A percentile compares a stretch with the other conserved stretches of the same genome.
Conservation (phyloP, 2,329 filamentous ascomycete species). For the Penicillium brasilianum region DNA sequence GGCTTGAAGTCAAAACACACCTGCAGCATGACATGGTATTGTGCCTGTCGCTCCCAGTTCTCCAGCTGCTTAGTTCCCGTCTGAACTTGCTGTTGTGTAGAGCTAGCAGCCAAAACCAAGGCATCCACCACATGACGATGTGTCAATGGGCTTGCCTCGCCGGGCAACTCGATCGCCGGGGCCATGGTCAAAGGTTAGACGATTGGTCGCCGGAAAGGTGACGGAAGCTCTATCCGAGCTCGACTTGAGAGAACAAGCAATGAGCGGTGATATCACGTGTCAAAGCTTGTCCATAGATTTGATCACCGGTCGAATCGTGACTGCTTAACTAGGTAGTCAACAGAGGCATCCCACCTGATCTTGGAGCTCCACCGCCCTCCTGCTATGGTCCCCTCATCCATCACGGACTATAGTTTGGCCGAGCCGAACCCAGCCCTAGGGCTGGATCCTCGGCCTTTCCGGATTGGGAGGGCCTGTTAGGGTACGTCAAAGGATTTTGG, state of each 20-base stretch:
- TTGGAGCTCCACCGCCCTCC: constrained; percentile 13
- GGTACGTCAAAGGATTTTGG: constrained; percentile 25
- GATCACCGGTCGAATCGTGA: background rate
- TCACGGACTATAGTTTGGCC: constrained; percentile 33
- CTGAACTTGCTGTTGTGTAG: constrained; percentile 68
- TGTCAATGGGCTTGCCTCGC: constrained; percentile 75
- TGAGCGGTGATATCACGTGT: background rate
- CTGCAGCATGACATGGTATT: constrained; percentile 73
- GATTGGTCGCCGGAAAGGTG: constrained; percentile 3
- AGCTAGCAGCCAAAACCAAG: constrained; percentile 67
- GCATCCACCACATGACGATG: constrained; percentile 67
- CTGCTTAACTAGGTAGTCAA: constrained; percentile 6
- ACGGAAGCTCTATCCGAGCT: background rate
- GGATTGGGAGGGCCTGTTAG: constrained; percentile 27
- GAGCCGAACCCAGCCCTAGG: constrained; percentile 33
- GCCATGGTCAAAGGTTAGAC: constrained; percentile 58
- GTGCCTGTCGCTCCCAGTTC: constrained; percentile 69
- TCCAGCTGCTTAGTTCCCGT: constrained; percentile 71
- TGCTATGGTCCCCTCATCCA: constrained; percentile 26
- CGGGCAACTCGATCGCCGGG: constrained; percentile 77
- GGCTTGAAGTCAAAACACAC: constrained; percentile 47
- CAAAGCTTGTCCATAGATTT: background rate
- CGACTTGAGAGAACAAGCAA: background rate
- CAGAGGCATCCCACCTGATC: constrained; percentile 8
- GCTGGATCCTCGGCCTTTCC: constrained; percentile 31